These are phyloP conservation scores for Colletotrichum shisoi DNA, from an alignment of 2,329 filamentous ascomycete genomes.

Conservation along the genomic window DNA sequence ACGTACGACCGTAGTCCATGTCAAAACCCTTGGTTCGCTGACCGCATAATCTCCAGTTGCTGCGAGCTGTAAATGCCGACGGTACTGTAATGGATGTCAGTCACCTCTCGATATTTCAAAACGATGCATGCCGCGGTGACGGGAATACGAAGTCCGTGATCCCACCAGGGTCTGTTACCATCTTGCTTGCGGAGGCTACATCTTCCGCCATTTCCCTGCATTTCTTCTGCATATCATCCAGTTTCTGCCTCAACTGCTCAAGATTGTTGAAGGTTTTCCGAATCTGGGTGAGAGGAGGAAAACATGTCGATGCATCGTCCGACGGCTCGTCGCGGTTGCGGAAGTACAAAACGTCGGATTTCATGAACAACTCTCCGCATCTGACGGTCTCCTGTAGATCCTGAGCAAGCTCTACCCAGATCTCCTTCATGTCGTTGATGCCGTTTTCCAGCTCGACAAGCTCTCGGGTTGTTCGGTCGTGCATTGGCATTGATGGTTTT, in stretches of 20 bases:
- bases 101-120: too few relatives aligned
- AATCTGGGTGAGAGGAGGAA: neutral
- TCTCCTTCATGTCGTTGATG: rapidly evolving
- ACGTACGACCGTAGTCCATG: too few relatives aligned
- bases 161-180: neutral
- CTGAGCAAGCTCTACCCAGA: neutral
- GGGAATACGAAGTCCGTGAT: too few relatives aligned
- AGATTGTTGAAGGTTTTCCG: neutral
- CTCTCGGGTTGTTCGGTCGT: neutral
- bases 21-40: too few relatives aligned
- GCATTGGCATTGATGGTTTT: neutral
- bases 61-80: too few relatives aligned
- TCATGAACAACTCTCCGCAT: neutral
- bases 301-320: neutral
- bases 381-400: neutral
- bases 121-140: too few relatives aligned
- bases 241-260: neutral
- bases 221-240: neutral
- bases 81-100: too few relatives aligned
- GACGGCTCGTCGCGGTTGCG: neutral
- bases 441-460: neutral
- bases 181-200: too few relatives aligned
- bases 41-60: too few relatives aligned
- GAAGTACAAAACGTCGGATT: slow-evolving; percentile 7
- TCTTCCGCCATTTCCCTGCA: neutral